A percentile compares a stretch with the other conserved stretches of the same genome.
These are phyloP conservation scores for Rhynchospora breviuscula DNA, from an alignment of 176 grass and related monocot genomes.

Conservation along the genomic window DNA sequence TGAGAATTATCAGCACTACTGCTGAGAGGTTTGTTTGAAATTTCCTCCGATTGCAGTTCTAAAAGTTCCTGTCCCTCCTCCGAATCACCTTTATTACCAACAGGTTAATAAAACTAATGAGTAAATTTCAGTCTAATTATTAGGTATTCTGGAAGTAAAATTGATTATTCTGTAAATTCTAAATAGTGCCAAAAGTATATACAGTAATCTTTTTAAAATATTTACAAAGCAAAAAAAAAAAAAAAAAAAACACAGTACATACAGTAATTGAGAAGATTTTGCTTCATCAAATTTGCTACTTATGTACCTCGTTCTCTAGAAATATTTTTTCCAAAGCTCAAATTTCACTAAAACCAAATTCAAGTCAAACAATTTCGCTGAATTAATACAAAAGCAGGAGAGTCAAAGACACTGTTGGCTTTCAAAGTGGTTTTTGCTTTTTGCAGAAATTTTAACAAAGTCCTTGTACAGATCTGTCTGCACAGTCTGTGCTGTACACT, in stretches of 20 bases:
- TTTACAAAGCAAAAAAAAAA: background rate
- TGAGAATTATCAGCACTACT: slow-evolving; percentile 16
- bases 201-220: background rate
- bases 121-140: background rate
- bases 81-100: slow-evolving; percentile 28
- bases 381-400: background rate
- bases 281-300: background rate
- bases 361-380: background rate
- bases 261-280: background rate
- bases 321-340: background rate
- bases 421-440: background rate
- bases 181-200: background rate
- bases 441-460: background rate
- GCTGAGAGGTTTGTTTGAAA: slow-evolving; percentile 3
- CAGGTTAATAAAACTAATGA: background rate
- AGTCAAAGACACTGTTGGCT: background rate
- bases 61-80: slow-evolving; percentile 51
- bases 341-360: background rate
- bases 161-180: background rate
- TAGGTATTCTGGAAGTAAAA: background rate
- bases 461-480: background rate
- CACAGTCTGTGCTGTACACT: background rate
- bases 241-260: background rate
- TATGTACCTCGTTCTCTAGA: background rate
- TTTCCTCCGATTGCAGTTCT: slow-evolving; percentile 22